Evolutionary conservation across 768 basidiomycete genomes (phyloP).

Genomic region (Leccinum olivaceopallidum): DNA sequence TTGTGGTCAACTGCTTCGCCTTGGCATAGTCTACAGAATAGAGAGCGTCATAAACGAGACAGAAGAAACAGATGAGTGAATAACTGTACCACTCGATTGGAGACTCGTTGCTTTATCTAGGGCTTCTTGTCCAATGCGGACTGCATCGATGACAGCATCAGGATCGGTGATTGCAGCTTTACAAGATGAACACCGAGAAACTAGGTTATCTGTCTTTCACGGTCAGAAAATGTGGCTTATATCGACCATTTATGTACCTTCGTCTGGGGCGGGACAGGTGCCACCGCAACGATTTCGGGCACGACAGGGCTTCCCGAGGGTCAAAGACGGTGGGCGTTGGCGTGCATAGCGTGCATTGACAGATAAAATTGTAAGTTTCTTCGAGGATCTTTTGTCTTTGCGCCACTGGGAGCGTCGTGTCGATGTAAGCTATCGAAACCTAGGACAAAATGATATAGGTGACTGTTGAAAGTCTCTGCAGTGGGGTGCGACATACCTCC

Average conservation of each 20-base stretch:
- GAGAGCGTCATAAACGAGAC: neutral
- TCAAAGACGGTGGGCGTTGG: slow-evolving; percentile 41
- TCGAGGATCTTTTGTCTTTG: slow-evolving; percentile 56
- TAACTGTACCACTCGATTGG: slow-evolving; percentile 54
- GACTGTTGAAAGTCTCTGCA: neutral
- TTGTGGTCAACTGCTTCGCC: slow-evolving; percentile 58
- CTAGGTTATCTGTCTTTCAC: slow-evolving; percentile 42
- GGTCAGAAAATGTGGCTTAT: neutral
- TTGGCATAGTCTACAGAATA: slow-evolving; percentile 52
- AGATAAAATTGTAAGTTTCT: slow-evolving; percentile 80
- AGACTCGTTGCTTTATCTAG: slow-evolving; percentile 68
- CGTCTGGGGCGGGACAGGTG: slow-evolving; percentile 57
- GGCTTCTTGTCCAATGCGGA: slow-evolving; percentile 71
- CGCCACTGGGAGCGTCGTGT: slow-evolving; percentile 67
- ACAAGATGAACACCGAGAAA: slow-evolving; percentile 58
- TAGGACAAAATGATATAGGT: slow-evolving; percentile 29
- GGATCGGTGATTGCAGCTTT: slow-evolving; percentile 46
- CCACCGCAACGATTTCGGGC: slow-evolving; percentile 70
- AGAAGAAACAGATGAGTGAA: neutral
- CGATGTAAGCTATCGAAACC: slow-evolving; percentile 85
- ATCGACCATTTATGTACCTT: slow-evolving; percentile 43
- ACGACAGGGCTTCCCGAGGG: slow-evolving; percentile 66
- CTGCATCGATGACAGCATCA: slow-evolving; percentile 58
- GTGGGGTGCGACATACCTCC: slow-evolving; percentile 51
- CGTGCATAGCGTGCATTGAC: slow-evolving; percentile 63